Evolutionary conservation across 179 eudicot species (phyloP).

Genomic region (Silene coronaria): DNA sequence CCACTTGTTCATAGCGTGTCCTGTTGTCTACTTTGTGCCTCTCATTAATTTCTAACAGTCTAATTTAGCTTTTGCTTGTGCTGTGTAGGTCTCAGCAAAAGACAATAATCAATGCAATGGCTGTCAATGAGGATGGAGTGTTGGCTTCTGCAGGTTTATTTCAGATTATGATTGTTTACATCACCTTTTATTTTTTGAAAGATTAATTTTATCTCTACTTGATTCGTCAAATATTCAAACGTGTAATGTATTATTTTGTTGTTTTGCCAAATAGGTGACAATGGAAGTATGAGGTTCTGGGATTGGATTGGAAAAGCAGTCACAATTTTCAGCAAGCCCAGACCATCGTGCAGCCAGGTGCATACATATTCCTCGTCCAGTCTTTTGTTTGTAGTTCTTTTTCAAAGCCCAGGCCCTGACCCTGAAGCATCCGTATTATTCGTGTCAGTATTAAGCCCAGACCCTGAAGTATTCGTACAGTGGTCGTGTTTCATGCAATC

Average conservation of each 20-base stretch:
- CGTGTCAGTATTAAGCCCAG: no score
- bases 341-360: slow-evolving; percentile 95
- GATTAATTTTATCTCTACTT: not conserved
- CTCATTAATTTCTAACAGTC: not conserved
- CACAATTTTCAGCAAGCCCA: slow-evolving; percentile 94
- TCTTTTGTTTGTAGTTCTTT: not conserved
- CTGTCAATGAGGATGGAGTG: slow-evolving; percentile 94
- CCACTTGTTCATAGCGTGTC: not conserved
- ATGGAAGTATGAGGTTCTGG: slow-evolving; percentile 99
- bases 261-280: slow-evolving; percentile 53
- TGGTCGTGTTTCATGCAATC: no score
- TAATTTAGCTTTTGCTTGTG: not conserved
- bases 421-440: no score
- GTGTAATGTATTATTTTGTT: not conserved
- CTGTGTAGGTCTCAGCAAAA: slow-evolving; percentile 82
- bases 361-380: slow-evolving; percentile 1
- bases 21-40: not conserved
- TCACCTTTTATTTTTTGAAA: not conserved
- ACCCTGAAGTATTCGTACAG: no score
- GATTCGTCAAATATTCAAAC: not conserved
- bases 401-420: no score
- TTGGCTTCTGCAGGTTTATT: slow-evolving; percentile 77
- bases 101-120: slow-evolving; percentile 86
- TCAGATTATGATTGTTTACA: not conserved
- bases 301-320: slow-evolving; percentile 99